These are phyloP conservation scores for sweet orange (Citrus sinensis) DNA, from an alignment of 345 rosid species.

Conservation along the genomic window DNA sequence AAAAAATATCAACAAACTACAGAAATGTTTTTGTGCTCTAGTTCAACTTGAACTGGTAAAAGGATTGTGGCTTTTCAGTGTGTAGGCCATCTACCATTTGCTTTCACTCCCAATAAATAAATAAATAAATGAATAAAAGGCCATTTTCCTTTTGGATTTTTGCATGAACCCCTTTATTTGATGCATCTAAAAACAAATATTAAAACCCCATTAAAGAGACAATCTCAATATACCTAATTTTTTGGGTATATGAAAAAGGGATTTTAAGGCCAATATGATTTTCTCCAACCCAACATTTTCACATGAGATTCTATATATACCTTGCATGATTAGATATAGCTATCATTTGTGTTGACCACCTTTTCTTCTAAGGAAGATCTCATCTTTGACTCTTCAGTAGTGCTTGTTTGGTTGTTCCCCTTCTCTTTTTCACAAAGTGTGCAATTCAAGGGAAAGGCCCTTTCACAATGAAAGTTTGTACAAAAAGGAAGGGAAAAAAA, in stretches of 20 bases:
- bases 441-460: conserved; percentile 22
- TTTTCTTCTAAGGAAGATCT: conserved; percentile 43
- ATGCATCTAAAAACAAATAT: conserved; percentile 34
- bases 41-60: background rate
- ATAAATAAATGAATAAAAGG: background rate
- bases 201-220: conserved; percentile 25
- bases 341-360: conserved; percentile 86
- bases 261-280: conserved; percentile 30
- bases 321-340: conserved; percentile 36
- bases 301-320: conserved; percentile 68
- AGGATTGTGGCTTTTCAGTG: conserved; percentile 21
- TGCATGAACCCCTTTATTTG: conserved; percentile 46
- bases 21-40: background rate
- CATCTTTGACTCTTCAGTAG: conserved; percentile 34
- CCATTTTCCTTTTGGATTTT: conserved; percentile 30
- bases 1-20: conserved; percentile 7
- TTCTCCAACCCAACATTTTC: conserved; percentile 55
- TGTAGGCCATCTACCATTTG: conserved; percentile 42
- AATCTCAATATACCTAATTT: background rate
- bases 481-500: background rate
- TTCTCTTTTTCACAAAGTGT: conserved; percentile 20
- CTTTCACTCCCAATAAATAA: background rate
- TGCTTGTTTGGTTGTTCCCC: conserved; percentile 1
- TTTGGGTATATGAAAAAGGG: conserved; percentile 19
- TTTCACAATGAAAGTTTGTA: conserved; percentile 22